These are phyloP conservation scores for Citrullus colocynthis DNA, from an alignment of 306 rosid species.

Conservation along the genomic window DNA sequence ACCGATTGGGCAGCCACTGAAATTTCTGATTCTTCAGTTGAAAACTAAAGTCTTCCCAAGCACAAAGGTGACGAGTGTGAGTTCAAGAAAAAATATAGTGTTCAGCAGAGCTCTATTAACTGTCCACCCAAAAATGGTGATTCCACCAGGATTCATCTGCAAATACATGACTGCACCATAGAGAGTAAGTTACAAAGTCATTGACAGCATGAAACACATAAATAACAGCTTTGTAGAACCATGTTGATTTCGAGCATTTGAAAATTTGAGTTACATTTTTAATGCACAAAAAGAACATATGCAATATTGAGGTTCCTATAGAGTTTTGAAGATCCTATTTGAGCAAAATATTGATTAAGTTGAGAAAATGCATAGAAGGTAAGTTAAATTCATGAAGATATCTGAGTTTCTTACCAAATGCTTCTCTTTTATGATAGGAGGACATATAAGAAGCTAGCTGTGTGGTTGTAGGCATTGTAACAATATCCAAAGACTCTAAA, in stretches of 20 bases:
- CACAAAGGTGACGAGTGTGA: conserved; percentile 30
- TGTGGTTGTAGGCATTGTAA: conserved; percentile 21
- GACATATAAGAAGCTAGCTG: conserved; percentile 28
- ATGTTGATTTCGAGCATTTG: not conserved
- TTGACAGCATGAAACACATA: not conserved
- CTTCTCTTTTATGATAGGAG: conserved; percentile 26
- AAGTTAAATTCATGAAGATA: not conserved
- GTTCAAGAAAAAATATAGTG: conserved; percentile 30
- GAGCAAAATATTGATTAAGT: not conserved
- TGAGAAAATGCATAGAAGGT: not conserved
- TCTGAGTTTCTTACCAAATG: conserved; percentile 24
- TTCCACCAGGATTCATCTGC: conserved; percentile 26
- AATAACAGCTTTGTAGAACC: not conserved
- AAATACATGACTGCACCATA: conserved; percentile 25
- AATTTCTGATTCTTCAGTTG: not conserved
- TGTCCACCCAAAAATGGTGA: conserved; percentile 32
- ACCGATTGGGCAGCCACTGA: not conserved
- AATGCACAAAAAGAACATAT: not conserved
- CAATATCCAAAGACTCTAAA: conserved; percentile 21
- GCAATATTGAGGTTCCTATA: not conserved
- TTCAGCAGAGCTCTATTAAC: conserved; percentile 23
- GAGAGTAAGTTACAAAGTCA: not conserved
- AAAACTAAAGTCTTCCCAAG: conserved; percentile 35
- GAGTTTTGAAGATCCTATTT: not conserved
- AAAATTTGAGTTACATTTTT: not conserved